Conservation (phyloP, 2,329 filamentous ascomycete species). For the Knufia petricola region DNA sequence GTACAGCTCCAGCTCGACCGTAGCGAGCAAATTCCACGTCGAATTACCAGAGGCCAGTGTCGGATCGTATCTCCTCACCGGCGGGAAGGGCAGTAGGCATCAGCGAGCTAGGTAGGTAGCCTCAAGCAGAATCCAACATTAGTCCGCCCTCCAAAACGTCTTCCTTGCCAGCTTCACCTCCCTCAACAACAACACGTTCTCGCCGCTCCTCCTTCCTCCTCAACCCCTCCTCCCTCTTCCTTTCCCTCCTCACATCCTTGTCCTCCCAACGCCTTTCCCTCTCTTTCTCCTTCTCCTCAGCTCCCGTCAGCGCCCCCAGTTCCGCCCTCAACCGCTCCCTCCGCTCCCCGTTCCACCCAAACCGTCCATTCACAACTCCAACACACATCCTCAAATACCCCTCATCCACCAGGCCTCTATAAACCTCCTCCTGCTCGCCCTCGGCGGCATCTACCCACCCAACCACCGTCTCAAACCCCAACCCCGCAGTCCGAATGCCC, state of each 20-base stretch:
- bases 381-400: slow-evolving; percentile 60
- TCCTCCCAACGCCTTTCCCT: slow-evolving; percentile 31
- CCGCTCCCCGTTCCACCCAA: slow-evolving; percentile 32
- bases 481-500: slow-evolving; percentile 72
- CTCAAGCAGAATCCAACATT: background rate
- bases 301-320: slow-evolving; percentile 18
- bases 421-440: slow-evolving; percentile 24
- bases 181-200: slow-evolving; percentile 7
- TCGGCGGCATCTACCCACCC: slow-evolving; percentile 40
- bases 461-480: slow-evolving; percentile 72
- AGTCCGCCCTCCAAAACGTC: slow-evolving; percentile 14
- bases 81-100: too few species aligned
- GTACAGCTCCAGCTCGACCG: too few species aligned
- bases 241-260: slow-evolving; percentile 28
- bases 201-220: slow-evolving; percentile 11
- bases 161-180: slow-evolving; percentile 8
- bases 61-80: too few species aligned
- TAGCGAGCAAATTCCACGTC: too few species aligned
- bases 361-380: slow-evolving; percentile 57
- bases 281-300: slow-evolving; percentile 13
- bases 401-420: slow-evolving; percentile 27
- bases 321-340: slow-evolving; percentile 28
- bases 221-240: slow-evolving; percentile 35
- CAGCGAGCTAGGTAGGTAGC: background rate
- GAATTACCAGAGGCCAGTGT: too few species aligned